Conservation (phyloP, 176 grass and related monocot genomes). For the Oryza officinalis region DNA sequence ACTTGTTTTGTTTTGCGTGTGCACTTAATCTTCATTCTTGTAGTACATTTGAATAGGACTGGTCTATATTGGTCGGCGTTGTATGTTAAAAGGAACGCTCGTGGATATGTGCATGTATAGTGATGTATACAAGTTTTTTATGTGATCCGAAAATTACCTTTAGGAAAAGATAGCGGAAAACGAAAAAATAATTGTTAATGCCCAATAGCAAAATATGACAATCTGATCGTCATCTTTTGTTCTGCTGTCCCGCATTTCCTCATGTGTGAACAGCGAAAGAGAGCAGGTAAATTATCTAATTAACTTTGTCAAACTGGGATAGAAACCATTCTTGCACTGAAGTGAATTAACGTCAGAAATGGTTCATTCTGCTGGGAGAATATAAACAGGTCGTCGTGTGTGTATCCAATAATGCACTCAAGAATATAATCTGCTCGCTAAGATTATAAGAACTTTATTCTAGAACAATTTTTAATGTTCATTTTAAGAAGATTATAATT, state of each 20-base stretch:
- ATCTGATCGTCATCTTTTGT: neutral
- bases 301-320: conserved; percentile 25
- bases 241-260: neutral
- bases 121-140: no score
- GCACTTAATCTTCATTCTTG: no score
- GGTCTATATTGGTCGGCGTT: no score
- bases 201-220: conserved; percentile 4
- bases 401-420: conserved; percentile 20
- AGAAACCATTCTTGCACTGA: neutral
- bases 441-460: neutral
- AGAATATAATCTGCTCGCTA: conserved; percentile 4
- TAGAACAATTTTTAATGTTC: neutral
- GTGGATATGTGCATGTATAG: no score
- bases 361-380: conserved; percentile 25
- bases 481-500: neutral
- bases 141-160: no score
- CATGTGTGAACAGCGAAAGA: neutral
- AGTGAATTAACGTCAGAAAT: conserved; percentile 5
- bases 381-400: neutral
- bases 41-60: no score
- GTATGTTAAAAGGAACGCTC: no score
- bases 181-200: neutral
- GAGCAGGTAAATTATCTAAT: neutral
- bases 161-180: neutral
- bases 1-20: no score